These are phyloP conservation scores for Leccinum solheimii DNA, from an alignment of 1,284 basidiomycete genomes.

Conservation along the genomic window DNA sequence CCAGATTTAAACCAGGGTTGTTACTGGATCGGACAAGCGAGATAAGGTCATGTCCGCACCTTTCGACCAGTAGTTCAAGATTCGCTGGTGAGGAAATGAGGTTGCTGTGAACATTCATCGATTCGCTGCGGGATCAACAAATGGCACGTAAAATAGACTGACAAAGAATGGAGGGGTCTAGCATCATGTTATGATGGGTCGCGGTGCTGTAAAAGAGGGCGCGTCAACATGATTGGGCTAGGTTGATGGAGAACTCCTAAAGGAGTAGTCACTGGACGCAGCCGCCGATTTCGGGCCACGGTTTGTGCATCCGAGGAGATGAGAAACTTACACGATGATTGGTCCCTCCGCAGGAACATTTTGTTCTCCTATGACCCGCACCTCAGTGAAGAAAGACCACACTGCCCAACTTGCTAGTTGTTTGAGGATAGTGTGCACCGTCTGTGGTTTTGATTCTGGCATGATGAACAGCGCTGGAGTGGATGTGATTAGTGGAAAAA, in stretches of 20 bases:
- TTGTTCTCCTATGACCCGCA: conserved; percentile 81
- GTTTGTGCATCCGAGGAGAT: conserved; percentile 4
- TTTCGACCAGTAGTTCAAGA: conserved; percentile 95
- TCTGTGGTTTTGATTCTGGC: conserved; percentile 39
- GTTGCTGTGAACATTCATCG: conserved; percentile 49
- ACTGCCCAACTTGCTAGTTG: conserved; percentile 72
- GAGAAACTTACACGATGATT: conserved; percentile 75
- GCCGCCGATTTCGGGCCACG: neutral
- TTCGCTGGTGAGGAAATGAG: conserved; percentile 74
- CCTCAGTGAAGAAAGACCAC: conserved; percentile 83
- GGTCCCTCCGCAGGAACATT: conserved; percentile 84
- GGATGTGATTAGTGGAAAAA: conserved; percentile 5
- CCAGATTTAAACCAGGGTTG: conserved; percentile 21
- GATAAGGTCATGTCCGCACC: conserved; percentile 39
- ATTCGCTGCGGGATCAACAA: conserved; percentile 17
- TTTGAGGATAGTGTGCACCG: conserved; percentile 65
- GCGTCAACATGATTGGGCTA: conserved; percentile 13
- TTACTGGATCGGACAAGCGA: conserved; percentile 10
- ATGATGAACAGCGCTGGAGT: conserved; percentile 4
- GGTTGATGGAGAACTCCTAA: conserved; percentile 1
- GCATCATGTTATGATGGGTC: conserved; percentile 92
- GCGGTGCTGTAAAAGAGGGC: conserved; percentile 57
- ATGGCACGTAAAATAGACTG: conserved; percentile 36
- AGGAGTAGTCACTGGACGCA: neutral
- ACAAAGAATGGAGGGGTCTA: conserved; percentile 83